Evolutionary conservation across 2,329 filamentous ascomycete species (phyloP), one percentile per base, ranked within the genome.

Genomic region (Orbilia javanica): DNA sequence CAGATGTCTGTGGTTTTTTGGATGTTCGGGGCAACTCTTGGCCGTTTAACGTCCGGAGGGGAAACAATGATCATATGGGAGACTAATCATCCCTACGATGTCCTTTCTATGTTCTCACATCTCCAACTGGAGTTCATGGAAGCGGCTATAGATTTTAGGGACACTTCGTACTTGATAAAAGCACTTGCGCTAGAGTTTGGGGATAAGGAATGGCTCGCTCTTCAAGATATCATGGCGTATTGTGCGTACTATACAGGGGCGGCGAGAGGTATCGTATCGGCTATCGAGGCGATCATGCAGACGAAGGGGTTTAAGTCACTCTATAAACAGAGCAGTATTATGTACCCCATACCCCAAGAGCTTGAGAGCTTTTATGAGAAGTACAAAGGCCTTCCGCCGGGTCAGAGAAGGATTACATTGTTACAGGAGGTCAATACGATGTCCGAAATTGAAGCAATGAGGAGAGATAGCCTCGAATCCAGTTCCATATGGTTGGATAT

Each of bases 331-430:
- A 18, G 53, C 42, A 7, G 10, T 15, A 39, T 5, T 11, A 31
- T 52, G 34, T 64, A 39, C 8, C 44, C 34, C 2, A 13, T 69
- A 3, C 72, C 72, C 15, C 10, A 31, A 10, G 57, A 76, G n/a
- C 55, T 69, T 18, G 64, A 55, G 25, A 39, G 20, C 5, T 64
- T 69, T 20, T 69, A 64, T 42, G 22, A 70, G 18, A 31, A 60
- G 20, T 65, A 76, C 36, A 27, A 13, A 18, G 3, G 18, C 18
- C 22, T 65, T 13, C 46, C 64, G n/a, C 3, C 4, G n/a, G 20
- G 11, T 3, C 31, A 69, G 27, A 31, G 46, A 22, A 55, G 53
- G 25, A 36, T 34, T 20, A 68, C 71, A 11, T 27, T 68, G 13
- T 4, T 68, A 22, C 25, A 63, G 4, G 63, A 63, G 8, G 11